Evolutionary conservation across 805 yeast species (phyloP), one percentile per base, ranked within the genome.

Genomic region (Yarrowia hollandica): DNA sequence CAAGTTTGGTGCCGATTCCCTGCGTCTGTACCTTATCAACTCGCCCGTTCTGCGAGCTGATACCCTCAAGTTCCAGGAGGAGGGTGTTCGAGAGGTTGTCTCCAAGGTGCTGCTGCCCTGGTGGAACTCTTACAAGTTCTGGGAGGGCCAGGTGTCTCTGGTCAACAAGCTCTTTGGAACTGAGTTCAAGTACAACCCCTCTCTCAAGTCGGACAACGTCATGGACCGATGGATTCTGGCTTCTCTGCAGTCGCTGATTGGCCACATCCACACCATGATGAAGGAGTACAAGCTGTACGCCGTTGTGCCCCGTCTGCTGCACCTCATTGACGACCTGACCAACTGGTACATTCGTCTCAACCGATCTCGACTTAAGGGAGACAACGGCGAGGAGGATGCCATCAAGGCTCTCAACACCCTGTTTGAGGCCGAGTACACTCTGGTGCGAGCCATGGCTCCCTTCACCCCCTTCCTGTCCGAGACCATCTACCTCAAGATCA

Each of bases 261-360:
- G 82, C 71, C 89, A 79, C 70, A 89, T 94, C 67, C 96, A 92
- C 74, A 74, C 75, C 61, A 99, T 94, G 78, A 94, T 94, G 99
- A 74, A 72, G 55, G 87, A 82, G 64, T 94, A 94, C 79, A 83
- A 96, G 74, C 79, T 94, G 65, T 94, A 90, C 76, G 90, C 97
- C 41, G 99, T 94, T 66, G 98, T 94, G 65, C 97, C 99, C 67
- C 88, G 86, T 70, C 77, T 94, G 70, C 81, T 94, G 70, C 80
- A 82, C 61, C 85, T 94, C 74, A 88, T 94, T 72, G 99, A 94
- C 70, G 89, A 89, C 71, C 82, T 94, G 75, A 94, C 99, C 65
- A 94, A 94, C 79, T 94, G 98, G 98, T 94, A 94, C 79, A 94
- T 94, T 72, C 86, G 99, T 74, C 88, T 94, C 75, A 94, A 94